Evolutionary conservation across 257 asterid genomes (phyloP).

Genomic region (Verbascum thapsus): DNA sequence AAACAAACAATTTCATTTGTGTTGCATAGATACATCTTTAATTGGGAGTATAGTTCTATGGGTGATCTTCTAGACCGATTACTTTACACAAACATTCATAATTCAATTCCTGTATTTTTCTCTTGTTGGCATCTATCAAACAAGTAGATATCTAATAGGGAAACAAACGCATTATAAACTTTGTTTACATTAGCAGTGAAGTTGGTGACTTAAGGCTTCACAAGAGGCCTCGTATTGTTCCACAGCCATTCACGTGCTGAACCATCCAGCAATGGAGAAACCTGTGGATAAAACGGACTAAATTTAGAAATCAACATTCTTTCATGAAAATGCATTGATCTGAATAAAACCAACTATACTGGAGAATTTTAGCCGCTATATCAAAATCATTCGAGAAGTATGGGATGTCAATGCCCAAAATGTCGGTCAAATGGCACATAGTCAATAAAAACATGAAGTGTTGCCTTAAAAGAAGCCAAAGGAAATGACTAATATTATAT

Average conservation of each 20-base stretch:
- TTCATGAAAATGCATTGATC: not conserved
- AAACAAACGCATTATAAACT: not conserved
- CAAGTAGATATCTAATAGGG: not conserved
- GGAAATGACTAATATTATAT: slow-evolving; percentile 10
- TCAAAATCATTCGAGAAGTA: not conserved
- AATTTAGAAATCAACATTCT: not conserved
- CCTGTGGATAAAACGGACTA: slow-evolving; percentile 43
- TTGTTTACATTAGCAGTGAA: not conserved
- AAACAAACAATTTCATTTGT: no score
- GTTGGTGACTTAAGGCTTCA: slow-evolving; percentile 36
- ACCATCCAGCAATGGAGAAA: slow-evolving; percentile 85
- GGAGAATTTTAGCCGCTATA: no score
- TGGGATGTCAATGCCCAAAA: not conserved
- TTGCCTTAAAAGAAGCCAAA: not conserved
- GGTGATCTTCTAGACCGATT: not conserved
- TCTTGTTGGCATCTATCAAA: slow-evolving; percentile 8
- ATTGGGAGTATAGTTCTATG: slow-evolving; percentile 5
- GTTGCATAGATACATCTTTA: not conserved
- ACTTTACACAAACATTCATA: not conserved
- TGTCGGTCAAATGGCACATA: not conserved
- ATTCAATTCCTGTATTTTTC: no score
- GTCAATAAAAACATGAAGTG: not conserved
- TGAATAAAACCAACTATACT: not conserved
- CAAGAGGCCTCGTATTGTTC: slow-evolving; percentile 73
- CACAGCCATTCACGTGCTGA: slow-evolving; percentile 78